Evolutionary conservation across 2,329 filamentous ascomycete genomes (phyloP), one percentile per base, ranked within the genome.

Genomic region (Colletotrichum sp.): DNA sequence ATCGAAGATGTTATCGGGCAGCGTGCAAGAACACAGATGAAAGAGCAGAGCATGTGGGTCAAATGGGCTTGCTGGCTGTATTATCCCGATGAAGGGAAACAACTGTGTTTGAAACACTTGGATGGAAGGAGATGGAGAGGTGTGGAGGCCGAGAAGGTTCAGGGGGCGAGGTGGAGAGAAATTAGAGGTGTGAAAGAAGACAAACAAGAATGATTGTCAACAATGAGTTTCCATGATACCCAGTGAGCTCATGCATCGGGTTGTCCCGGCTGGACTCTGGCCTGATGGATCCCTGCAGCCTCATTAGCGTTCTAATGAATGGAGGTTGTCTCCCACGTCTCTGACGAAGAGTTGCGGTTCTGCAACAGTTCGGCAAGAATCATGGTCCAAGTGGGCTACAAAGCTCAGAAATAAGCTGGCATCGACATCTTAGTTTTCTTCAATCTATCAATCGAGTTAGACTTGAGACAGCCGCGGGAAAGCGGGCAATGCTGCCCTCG

Each of bases 1-100:
- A 91, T 91, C 70, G 90, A 91, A 80, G 90, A 91, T 74, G 88
- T 87, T 18, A 84, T 91, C 28, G 90, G 90, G 3, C 90, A 91
- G 68, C 84, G 88, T 2, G 90, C 89, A 3, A 84, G 90, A n/a
- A 82, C 84, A 0, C 89, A 91, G 80, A 91, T 91, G 90, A 91
- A 91, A 78, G 84, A 87, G 28, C 64, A 74, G 7, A 89, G 89
- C 0, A 67, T 82, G 34, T 91, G 88, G 87, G 77, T 77, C 3
- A 87, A 87, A 75, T 91, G 89, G 89, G 90, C 88, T 0, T 89
- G 86, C 39, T 91, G 90, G 90, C 82, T 91, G 21, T 91, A 89
- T 77, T 90, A 89, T 43, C 89, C 90, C 0, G 84, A 85, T 2
- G 81, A 87, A 4, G 90, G 88, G 2, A 85, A 80, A 68, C 78